Evolutionary conservation across 1,284 basidiomycete species (phyloP), one percentile per base, ranked within the genome.

Genomic region (Leccinum angustisporum): DNA sequence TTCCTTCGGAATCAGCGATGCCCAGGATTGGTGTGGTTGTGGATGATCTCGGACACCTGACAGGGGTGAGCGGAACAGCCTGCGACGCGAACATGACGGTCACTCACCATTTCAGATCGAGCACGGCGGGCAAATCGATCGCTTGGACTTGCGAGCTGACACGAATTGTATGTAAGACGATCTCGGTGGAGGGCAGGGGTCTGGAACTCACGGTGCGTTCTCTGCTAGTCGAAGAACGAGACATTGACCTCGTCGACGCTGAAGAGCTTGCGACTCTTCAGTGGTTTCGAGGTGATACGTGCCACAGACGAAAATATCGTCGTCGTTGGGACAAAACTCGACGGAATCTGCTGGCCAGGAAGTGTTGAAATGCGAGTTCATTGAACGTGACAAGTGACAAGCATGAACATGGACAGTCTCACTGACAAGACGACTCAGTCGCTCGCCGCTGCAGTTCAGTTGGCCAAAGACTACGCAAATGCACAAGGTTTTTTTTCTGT

Each of bases 61-160:
- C 56, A 13, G 54, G 8, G 58, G 40, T 66, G 55, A 60, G 62
- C n/a, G 33, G 53, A n/a, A 13, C 1, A 16, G 31, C 31, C n/a
- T 52, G 16, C 30, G 5, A 18, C 21, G 34, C 33, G 40, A 56
- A 11, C 43, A 18, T 9, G 1, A 30, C n/a, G n/a, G 30, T 75
- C 66, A 34, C 33, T 34, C 33, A 93, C 95, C 95, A 98, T 82
- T 97, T 97, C 82, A 94, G 87, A 71, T 98, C 95, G n/a, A 91
- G 81, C 30, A 98, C 84, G 10, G 94, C 95, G 1, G 94, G 87
- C 13, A 91, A 79, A 60, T 90, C 82, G 48, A 94, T 81, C 25
- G 87, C 78, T 69, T 95, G 89, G 3, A 90, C 69, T 68, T 88
- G 81, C 8, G 77, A 74, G 61, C 93, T 95, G 64, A 36, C 57